These are phyloP conservation scores for Penicillium egyptiacum DNA, from an alignment of 495 filamentous ascomycete species.

Conservation along the genomic window DNA sequence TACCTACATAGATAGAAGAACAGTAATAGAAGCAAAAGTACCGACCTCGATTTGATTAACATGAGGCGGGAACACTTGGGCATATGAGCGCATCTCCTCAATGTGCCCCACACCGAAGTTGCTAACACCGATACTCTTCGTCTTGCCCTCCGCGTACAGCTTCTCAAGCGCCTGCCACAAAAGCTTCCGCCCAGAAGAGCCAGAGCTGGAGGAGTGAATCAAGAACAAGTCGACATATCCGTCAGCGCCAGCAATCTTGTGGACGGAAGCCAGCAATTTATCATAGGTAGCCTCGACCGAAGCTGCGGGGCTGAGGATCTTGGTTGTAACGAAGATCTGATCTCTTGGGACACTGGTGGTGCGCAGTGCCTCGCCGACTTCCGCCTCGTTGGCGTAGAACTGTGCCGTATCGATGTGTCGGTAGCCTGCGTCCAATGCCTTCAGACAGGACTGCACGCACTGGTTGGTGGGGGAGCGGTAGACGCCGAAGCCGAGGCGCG, in stretches of 20 bases:
- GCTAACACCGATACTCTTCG: slow-evolving; percentile 66
- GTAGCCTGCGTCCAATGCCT: slow-evolving; percentile 64
- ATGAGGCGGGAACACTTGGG: slow-evolving; percentile 62
- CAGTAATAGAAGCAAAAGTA: slow-evolving; percentile 2
- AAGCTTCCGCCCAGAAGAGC: slow-evolving; percentile 52
- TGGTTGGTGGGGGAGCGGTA: slow-evolving; percentile 55
- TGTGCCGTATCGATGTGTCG: slow-evolving; percentile 74
- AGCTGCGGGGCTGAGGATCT: slow-evolving; percentile 59
- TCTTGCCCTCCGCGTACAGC: slow-evolving; percentile 55
- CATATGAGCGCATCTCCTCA: slow-evolving; percentile 61
- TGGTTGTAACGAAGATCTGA: slow-evolving; percentile 66
- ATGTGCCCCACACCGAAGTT: slow-evolving; percentile 66
- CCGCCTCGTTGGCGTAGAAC: slow-evolving; percentile 65
- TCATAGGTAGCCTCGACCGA: slow-evolving; percentile 59
- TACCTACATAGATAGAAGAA: not conserved
- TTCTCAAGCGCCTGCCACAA: slow-evolving; percentile 68
- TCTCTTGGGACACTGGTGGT: slow-evolving; percentile 53
- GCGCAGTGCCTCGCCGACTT: slow-evolving; percentile 64
- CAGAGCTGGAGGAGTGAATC: slow-evolving; percentile 62
- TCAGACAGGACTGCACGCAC: slow-evolving; percentile 56
- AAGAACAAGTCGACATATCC: slow-evolving; percentile 72
- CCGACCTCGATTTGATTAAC: slow-evolving; percentile 70
- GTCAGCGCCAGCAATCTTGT: slow-evolving; percentile 57
- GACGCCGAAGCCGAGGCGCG: slow-evolving; percentile 73
- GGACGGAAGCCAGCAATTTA: slow-evolving; percentile 58